phyloP scores from a whole-genome alignment of 2,329 filamentous ascomycete species.

The Alternaria hordeiaustralica region DNA sequence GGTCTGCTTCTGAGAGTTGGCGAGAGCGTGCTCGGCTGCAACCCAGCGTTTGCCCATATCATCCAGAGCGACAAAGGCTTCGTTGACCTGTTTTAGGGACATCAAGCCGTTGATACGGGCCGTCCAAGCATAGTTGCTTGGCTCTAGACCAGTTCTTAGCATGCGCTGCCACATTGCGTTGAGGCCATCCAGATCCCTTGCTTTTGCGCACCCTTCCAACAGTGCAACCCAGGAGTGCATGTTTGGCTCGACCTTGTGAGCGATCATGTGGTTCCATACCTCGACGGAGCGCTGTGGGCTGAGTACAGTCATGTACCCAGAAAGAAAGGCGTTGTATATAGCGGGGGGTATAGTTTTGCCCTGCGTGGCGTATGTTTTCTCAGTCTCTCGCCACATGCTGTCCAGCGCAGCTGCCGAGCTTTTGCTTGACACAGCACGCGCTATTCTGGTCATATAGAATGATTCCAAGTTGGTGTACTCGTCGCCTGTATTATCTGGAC shows the following conservation, averaged over 20 bases:
- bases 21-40: constrained; percentile 38
- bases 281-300: constrained; percentile 55
- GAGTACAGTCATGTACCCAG: constrained; percentile 54
- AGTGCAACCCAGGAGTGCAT: constrained; percentile 74
- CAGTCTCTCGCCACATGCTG: constrained; percentile 30
- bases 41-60: constrained; percentile 71
- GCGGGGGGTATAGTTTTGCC: constrained; percentile 30
- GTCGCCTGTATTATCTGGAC: constrained; percentile 5
- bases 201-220: constrained; percentile 71
- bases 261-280: constrained; percentile 64
- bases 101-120: constrained; percentile 72
- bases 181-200: constrained; percentile 65
- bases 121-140: constrained; percentile 74
- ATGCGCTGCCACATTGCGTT: constrained; percentile 73
- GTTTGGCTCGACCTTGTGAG: constrained; percentile 63
- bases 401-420: constrained; percentile 24
- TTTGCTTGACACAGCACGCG: constrained; percentile 27
- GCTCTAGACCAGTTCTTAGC: constrained; percentile 60
- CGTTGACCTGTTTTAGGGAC: constrained; percentile 58
- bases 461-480: constrained; percentile 25
- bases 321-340: constrained; percentile 56
- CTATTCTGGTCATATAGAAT: constrained; percentile 36
- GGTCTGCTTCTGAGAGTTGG: constrained; percentile 12
- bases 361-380: constrained; percentile 21
- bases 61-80: constrained; percentile 68